Evolutionary conservation across 495 filamentous ascomycete species (phyloP).

Genomic region (Aspergillus hancockii): DNA sequence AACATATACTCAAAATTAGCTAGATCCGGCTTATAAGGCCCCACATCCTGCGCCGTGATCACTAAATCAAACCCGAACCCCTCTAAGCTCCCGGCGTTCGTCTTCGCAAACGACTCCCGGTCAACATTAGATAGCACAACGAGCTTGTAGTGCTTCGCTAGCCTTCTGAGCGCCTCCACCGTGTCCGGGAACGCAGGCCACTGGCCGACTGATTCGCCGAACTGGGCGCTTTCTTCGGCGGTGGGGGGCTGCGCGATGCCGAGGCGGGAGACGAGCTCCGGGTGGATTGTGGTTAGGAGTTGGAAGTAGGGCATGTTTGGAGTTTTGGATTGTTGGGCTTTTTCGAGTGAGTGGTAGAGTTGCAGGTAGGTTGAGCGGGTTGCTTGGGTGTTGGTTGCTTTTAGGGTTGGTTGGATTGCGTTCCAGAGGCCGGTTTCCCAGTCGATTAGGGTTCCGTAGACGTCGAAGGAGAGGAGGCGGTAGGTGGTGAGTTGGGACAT

Average conservation of each 20-base stretch:
- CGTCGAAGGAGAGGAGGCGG: constrained; percentile 69
- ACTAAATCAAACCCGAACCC: constrained; percentile 62
- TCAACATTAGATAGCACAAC: constrained; percentile 75
- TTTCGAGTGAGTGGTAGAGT: constrained; percentile 44
- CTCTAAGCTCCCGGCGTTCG: constrained; percentile 50
- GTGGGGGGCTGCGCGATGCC: constrained; percentile 36
- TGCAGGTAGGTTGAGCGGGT: constrained; percentile 41
- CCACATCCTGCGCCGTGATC: constrained; percentile 74
- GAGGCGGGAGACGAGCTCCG: constrained; percentile 43
- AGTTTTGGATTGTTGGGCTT: constrained; percentile 43
- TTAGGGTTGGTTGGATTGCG: constrained; percentile 44
- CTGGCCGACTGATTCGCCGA: constrained; percentile 56
- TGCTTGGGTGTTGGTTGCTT: constrained; percentile 40
- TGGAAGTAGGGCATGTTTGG: constrained; percentile 58
- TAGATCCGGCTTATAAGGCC: constrained; percentile 70
- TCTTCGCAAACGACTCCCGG: constrained; percentile 57
- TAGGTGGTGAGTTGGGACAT: constrained; percentile 43
- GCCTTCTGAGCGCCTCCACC: constrained; percentile 52
- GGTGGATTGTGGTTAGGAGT: constrained; percentile 55
- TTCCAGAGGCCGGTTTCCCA: constrained; percentile 58
- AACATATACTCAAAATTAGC: constrained; percentile 71
- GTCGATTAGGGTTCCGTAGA: constrained; percentile 82
- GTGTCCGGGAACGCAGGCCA: constrained; percentile 72
- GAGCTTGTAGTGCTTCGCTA: constrained; percentile 64
- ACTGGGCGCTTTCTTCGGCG: constrained; percentile 27